phyloP scores from a whole-genome alignment of 441 rosid species.

The Syzygium syzygioides region DNA sequence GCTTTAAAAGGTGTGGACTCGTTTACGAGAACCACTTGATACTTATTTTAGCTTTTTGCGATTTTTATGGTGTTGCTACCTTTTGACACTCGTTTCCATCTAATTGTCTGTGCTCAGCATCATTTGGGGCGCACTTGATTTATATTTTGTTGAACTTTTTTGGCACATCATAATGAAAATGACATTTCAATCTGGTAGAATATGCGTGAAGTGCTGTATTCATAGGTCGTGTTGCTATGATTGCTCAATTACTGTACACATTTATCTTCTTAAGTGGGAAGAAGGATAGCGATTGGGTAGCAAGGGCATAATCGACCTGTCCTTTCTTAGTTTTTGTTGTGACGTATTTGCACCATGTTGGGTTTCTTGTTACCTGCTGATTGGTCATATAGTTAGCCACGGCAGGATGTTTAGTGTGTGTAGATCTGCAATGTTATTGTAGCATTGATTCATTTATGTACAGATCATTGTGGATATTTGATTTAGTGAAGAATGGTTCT shows the following conservation, averaged over 20 bases:
- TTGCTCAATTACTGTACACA: neutral
- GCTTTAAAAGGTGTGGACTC: conserved; percentile 66
- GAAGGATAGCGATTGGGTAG: neutral
- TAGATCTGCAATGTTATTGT: neutral
- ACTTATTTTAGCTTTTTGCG: neutral
- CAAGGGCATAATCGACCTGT: neutral
- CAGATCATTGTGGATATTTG: neutral
- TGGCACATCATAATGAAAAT: neutral
- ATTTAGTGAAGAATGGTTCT: neutral
- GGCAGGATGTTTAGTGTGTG: neutral
- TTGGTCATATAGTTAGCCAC: neutral
- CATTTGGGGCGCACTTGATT: neutral
- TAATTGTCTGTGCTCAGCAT: neutral
- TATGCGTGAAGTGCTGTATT: neutral
- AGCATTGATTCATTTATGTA: neutral
- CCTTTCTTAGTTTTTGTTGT: neutral
- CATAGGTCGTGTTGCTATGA: neutral
- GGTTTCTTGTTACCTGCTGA: neutral
- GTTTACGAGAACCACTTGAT: neutral
- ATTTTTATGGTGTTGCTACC: neutral
- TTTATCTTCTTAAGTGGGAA: neutral
- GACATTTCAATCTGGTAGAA: neutral
- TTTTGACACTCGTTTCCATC: neutral
- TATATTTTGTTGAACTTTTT: too few relatives aligned
- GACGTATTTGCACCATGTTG: neutral